phyloP scores from a whole-genome alignment of 441 rosid species.

The Hura crepitans region DNA sequence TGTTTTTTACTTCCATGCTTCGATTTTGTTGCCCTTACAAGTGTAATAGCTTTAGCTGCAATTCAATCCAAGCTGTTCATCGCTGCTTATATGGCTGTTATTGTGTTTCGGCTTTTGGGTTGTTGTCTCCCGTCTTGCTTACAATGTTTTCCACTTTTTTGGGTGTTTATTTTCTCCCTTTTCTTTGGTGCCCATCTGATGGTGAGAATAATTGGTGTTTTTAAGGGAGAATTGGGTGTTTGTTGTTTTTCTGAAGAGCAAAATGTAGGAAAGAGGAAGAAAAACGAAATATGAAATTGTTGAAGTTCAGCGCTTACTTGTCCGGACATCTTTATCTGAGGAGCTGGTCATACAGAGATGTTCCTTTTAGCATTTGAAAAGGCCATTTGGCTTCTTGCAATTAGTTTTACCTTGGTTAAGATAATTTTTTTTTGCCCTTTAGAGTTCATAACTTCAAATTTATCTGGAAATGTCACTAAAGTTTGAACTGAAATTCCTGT shows the following conservation, averaged over 20 bases:
- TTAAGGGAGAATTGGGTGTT: not conserved
- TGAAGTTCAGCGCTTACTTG: not conserved
- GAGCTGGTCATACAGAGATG: not conserved
- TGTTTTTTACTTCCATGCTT: conserved; percentile 6
- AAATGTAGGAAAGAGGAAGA: not conserved
- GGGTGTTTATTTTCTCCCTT: not conserved
- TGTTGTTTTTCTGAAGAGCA: not conserved
- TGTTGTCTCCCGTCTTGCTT: not conserved
- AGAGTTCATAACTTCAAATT: too few species aligned
- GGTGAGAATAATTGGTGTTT: not conserved
- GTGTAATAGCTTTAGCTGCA: not conserved
- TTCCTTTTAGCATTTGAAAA: not conserved
- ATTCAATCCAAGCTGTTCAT: not conserved
- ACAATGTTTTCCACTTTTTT: not conserved
- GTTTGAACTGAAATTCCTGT: not conserved
- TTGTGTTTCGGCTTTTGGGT: not conserved
- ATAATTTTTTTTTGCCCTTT: not conserved
- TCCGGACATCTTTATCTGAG: not conserved
- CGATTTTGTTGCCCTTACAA: not conserved
- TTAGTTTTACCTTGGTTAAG: not conserved
- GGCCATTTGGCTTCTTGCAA: not conserved
- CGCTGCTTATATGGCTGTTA: not conserved
- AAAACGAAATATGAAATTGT: not conserved
- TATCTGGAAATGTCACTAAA: not conserved
- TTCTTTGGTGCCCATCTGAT: not conserved